Conservation (phyloP, 2,329 filamentous ascomycete genomes). For the Didymosphaeria variabile region DNA sequence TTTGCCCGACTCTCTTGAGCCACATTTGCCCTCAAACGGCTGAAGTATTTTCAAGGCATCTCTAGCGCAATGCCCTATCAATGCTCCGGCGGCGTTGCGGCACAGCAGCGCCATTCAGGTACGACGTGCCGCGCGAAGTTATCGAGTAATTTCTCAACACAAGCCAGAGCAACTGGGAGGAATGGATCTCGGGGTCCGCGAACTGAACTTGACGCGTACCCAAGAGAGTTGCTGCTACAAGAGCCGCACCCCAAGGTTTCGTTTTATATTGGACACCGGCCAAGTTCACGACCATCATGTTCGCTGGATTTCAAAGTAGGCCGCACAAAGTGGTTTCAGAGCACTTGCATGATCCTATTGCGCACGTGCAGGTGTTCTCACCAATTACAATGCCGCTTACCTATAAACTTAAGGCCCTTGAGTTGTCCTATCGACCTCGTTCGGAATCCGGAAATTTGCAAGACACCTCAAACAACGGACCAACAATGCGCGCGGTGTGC, state of each 20-base stretch:
- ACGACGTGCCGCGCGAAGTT: neutral
- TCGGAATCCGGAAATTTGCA: constrained; percentile 15
- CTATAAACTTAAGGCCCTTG: neutral
- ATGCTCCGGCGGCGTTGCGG: neutral
- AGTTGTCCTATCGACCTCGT: neutral
- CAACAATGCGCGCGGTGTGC: constrained; percentile 8
- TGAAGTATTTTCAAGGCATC: neutral
- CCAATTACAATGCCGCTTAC: neutral
- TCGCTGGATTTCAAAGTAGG: neutral
- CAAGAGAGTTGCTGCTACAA: neutral
- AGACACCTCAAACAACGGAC: constrained; percentile 11
- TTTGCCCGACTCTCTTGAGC: neutral
- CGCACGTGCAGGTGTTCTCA: neutral
- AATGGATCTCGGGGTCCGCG: neutral
- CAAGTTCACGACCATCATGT: neutral
- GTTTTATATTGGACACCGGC: neutral
- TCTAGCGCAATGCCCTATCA: neutral
- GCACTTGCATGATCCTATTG: neutral
- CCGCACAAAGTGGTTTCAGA: neutral
- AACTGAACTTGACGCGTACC: neutral
- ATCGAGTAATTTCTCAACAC: neutral
- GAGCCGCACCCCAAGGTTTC: neutral
- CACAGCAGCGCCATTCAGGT: neutral
- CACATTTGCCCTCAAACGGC: neutral
- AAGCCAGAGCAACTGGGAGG: neutral